Evolutionary conservation across 768 basidiomycete species (phyloP).

Genomic region (Leccinum aurantiacum): DNA sequence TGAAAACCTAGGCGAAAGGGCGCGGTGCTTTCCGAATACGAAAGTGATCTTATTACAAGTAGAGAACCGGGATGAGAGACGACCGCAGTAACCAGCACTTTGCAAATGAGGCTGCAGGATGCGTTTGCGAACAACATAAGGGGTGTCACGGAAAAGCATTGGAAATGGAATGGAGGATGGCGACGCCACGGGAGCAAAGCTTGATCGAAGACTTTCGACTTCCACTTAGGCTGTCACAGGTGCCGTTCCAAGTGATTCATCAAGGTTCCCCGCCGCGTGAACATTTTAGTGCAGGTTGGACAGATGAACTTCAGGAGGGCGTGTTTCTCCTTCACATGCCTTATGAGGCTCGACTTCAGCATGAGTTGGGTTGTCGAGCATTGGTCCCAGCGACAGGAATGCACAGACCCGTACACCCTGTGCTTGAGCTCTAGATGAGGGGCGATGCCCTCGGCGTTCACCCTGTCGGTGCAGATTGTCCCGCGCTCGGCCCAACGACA

Average conservation of each 20-base stretch:
- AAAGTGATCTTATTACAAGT: neutral
- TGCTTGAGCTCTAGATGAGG: slow-evolving; percentile 2
- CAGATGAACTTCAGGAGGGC: neutral
- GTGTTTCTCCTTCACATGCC: slow-evolving; percentile 1
- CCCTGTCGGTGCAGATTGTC: slow-evolving; percentile 1
- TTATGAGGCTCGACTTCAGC: slow-evolving; percentile 6
- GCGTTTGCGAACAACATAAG: neutral
- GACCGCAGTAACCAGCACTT: neutral
- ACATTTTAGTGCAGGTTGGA: slow-evolving; percentile 1
- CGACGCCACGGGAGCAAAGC: neutral
- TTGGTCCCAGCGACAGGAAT: neutral
- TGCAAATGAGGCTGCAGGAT: neutral
- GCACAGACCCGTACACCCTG: neutral
- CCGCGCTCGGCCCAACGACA: slow-evolving; percentile 3
- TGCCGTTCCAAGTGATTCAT: neutral
- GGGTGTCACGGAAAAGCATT: neutral
- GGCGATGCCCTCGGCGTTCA: neutral
- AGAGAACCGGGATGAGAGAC: neutral
- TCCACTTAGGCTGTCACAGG: neutral
- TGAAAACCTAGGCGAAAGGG: neutral
- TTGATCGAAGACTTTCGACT: neutral
- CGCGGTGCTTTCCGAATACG: neutral
- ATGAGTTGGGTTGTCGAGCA: neutral
- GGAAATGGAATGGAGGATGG: neutral
- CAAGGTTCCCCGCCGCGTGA: slow-evolving; percentile 5